Base-by-base conservation (phyloP, 2,329 filamentous ascomycete genomes). In the Sclerotinia glacialis region DNA sequence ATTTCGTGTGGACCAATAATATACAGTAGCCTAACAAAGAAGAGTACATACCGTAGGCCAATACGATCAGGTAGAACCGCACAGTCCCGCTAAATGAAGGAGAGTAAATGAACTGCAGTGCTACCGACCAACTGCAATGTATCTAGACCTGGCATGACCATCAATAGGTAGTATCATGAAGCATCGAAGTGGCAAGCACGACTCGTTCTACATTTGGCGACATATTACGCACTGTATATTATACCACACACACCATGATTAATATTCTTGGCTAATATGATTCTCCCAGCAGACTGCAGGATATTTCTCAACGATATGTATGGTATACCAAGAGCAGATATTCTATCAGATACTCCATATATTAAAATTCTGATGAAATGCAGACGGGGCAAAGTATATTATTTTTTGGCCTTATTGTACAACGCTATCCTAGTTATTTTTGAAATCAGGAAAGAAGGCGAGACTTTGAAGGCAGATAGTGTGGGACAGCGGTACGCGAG, bases 151-250 rank as follows among this genome's bases (percentile, higher is more conserved):
- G 42, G 28, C 44, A 60, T 26, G 26, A 44, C n/a, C 58, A 61
- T 61, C 21, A 26, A 61, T 61, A 64, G 28, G 42, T 55, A 46
- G 42, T 55, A 46, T 64, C 40, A 44, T 64, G 52, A 64, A 56
- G 49, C 52, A 56, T 47, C 40, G 23, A 59, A 59, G 55, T 59
- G 55, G 42, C n/a, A 56, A 55, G 47, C 62, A 58, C 62, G 42
- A 65, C 53, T 59, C 63, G 23, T 59, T 56, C 44, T 49, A 47
- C 28, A 62, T 53, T 44, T 40, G 28, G 21, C 12, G 53, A 37
- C 21, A 49, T 49, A 37, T 16, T 16, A 42, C 56, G 28, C 21
- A 58, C 42, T 6, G 55, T 40, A 40, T 55, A 31, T 37, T 55
- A 31, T 37, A 55, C 6, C n/a, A 55, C 31, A 55, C 31, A 37